Conservation (phyloP, 192 early-diverging fungal species). For the Geranomyces variabilis region DNA sequence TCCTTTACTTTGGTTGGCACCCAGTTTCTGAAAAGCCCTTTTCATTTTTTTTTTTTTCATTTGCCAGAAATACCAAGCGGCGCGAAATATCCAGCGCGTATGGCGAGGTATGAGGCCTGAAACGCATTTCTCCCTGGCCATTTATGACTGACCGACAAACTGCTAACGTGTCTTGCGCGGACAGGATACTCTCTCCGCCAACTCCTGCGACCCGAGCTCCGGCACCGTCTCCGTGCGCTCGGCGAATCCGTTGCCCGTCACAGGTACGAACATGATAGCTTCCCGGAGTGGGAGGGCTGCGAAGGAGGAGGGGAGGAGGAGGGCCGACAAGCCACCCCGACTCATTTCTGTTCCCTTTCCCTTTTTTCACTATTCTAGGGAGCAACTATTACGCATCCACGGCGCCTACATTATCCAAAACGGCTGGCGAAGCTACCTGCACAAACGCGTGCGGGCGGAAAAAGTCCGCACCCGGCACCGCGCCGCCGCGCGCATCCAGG, state of each 20-base stretch:
- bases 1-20: no score
- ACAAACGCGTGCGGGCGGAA: constrained; percentile 46
- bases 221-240: constrained; percentile 42
- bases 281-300: constrained; percentile 11
- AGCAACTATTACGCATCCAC: constrained; percentile 46
- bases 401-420: constrained; percentile 58
- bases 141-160: background rate
- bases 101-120: constrained; percentile 41
- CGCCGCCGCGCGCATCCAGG: constrained; percentile 59
- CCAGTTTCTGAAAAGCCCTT: background rate
- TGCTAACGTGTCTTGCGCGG: background rate
- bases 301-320: no score
- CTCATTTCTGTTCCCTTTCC: background rate
- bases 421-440: constrained; percentile 49
- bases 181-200: constrained; percentile 55
- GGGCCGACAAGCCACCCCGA: no score
- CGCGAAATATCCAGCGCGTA: constrained; percentile 54
- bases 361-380: constrained; percentile 17
- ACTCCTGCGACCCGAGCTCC: constrained; percentile 50
- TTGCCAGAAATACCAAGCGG: constrained; percentile 48
- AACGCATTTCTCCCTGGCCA: background rate
- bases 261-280: no score
- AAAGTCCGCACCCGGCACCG: constrained; percentile 58
- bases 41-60: background rate
- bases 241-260: constrained; percentile 52